phyloP scores from a whole-genome alignment of 2,329 filamentous ascomycete genomes.

The Scytalidium sp. region DNA sequence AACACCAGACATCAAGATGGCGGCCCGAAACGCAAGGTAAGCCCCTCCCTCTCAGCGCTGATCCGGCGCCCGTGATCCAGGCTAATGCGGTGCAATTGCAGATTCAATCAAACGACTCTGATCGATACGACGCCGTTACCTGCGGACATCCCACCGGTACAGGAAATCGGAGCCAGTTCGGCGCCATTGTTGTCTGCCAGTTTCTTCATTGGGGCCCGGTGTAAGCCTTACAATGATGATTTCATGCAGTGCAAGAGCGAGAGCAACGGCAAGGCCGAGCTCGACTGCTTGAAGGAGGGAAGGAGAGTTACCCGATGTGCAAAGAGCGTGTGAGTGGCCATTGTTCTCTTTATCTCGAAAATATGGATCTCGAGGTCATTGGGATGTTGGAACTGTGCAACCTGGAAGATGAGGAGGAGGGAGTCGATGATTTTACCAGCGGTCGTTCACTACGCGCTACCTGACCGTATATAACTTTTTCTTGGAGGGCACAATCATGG shows the following conservation, averaged over 20 bases:
- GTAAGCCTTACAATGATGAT: constrained; percentile 95
- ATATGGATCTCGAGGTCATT: background rate
- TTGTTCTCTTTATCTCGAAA: background rate
- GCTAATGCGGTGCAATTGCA: constrained; percentile 41
- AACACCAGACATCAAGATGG: constrained; percentile 22
- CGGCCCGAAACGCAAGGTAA: constrained; percentile 25
- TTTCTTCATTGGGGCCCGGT: constrained; percentile 96
- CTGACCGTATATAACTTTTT: background rate
- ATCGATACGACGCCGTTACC: constrained; percentile 96
- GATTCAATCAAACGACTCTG: constrained; percentile 92
- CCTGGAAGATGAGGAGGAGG: background rate
- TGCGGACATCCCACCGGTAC: constrained; percentile 84
- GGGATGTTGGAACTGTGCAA: background rate
- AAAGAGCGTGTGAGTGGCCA: constrained; percentile 77
- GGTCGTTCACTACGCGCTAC: no score
- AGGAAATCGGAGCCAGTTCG: constrained; percentile 90
- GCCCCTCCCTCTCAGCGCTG: background rate
- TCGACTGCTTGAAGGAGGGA: constrained; percentile 95
- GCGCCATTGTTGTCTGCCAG: constrained; percentile 88
- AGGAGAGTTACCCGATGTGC: constrained; percentile 96
- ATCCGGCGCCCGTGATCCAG: no score
- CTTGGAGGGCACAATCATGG: background rate
- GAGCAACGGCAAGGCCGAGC: constrained; percentile 83
- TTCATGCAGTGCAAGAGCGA: constrained; percentile 99
- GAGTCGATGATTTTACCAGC: no score